Evolutionary conservation across 352 stramenopile genomes (phyloP).

Genomic region (Globisporangium parvum): DNA sequence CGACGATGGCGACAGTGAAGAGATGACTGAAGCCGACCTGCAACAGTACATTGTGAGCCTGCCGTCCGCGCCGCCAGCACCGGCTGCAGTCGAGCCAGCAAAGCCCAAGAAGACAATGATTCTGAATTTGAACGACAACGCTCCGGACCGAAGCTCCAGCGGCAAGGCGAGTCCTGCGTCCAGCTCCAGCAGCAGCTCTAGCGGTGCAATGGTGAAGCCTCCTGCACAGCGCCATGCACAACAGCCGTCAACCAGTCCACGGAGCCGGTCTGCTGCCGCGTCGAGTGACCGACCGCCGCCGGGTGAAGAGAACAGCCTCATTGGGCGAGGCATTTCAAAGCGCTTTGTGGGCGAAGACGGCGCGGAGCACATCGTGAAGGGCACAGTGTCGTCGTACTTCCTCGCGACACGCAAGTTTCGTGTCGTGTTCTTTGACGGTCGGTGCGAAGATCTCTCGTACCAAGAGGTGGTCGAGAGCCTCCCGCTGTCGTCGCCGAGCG

Average conservation of each 20-base stretch:
- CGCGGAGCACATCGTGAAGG: slow-evolving; percentile 26
- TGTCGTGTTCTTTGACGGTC: slow-evolving; percentile 52
- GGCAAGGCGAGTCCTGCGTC: background rate
- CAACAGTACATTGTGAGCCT: slow-evolving; percentile 28
- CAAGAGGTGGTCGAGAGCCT: slow-evolving; percentile 58
- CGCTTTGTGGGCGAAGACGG: slow-evolving; percentile 20
- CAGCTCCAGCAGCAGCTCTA: background rate
- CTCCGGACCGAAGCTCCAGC: slow-evolving; percentile 15
- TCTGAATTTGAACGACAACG: slow-evolving; percentile 40
- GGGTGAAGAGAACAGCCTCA: slow-evolving; percentile 35
- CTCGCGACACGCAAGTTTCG: slow-evolving; percentile 73
- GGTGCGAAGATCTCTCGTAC: slow-evolving; percentile 52
- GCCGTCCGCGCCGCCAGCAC: slow-evolving; percentile 7
- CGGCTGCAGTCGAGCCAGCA: slow-evolving; percentile 9
- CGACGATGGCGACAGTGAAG: slow-evolving; percentile 73
- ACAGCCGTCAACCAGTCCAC: slow-evolving; percentile 3
- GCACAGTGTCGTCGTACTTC: slow-evolving; percentile 64
- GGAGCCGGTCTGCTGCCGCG: background rate
- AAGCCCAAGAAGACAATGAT: slow-evolving; percentile 26
- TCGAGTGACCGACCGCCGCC: background rate
- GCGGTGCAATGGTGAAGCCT: background rate
- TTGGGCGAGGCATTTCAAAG: slow-evolving; percentile 39
- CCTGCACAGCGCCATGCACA: slow-evolving; percentile 11
- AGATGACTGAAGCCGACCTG: slow-evolving; percentile 77
- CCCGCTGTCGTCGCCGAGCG: slow-evolving; percentile 24